Conservation (phyloP, 2,329 filamentous ascomycete genomes). For the Colletotrichum zoysiae region DNA sequence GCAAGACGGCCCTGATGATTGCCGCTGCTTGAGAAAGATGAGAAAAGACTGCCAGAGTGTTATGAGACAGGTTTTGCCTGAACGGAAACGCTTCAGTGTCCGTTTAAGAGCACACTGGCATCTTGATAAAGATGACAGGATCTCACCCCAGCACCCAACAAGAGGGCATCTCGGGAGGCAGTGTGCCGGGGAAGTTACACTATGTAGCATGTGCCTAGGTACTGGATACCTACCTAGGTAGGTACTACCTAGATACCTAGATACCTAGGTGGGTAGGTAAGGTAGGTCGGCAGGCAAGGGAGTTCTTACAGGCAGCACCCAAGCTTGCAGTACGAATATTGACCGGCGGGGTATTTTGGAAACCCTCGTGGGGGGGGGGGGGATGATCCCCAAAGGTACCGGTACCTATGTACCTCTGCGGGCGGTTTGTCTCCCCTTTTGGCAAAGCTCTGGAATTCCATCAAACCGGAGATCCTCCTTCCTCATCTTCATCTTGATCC, state of each 20-base stretch:
- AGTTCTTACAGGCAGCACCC: too few species aligned
- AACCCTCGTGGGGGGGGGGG: neutral
- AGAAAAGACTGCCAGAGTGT: neutral
- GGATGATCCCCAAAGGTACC: conserved; percentile 33
- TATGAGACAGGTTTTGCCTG: neutral
- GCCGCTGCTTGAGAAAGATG: neutral
- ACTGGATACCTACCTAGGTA: too few species aligned
- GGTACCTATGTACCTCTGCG: conserved; percentile 23
- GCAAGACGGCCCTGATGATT: conserved; percentile 10
- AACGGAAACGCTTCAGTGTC: neutral
- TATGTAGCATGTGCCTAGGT: too few species aligned
- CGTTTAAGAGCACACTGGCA: conserved; percentile 13
- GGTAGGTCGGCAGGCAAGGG: too few species aligned
- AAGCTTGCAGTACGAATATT: too few species aligned
- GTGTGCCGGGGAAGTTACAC: neutral
- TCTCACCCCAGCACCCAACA: neutral
- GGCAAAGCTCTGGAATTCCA: conserved; percentile 29
- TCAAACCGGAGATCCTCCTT: neutral
- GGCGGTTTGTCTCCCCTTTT: neutral
- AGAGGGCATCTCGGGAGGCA: conserved; percentile 10
- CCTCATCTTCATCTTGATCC: neutral
- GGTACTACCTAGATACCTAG: too few species aligned
- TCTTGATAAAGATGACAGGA: neutral
- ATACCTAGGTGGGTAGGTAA: too few species aligned
- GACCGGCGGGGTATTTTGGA: too few species aligned